Evolutionary conservation across 2,329 filamentous ascomycete genomes (phyloP).

Genomic region (Fusarium penzigii): DNA sequence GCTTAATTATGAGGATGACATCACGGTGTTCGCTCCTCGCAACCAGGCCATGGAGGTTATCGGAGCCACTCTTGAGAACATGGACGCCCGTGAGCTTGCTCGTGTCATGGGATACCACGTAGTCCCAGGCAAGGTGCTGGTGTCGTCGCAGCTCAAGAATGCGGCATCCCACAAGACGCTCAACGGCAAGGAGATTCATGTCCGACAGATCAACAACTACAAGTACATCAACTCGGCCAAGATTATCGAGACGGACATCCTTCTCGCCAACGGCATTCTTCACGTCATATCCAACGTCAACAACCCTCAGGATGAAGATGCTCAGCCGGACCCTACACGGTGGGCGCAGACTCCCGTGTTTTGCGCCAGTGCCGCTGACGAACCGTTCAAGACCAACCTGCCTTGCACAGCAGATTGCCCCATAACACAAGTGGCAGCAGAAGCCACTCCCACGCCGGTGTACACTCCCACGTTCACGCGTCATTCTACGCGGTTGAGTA

Average conservation of each 20-base stretch:
- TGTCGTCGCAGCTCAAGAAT: slow-evolving; percentile 45
- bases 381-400: slow-evolving; percentile 44
- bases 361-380: slow-evolving; percentile 47
- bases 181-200: slow-evolving; percentile 35
- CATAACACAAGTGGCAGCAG: slow-evolving; percentile 18
- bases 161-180: slow-evolving; percentile 37
- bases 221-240: slow-evolving; percentile 56
- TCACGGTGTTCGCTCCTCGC: slow-evolving; percentile 67
- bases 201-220: slow-evolving; percentile 43
- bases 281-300: slow-evolving; percentile 58
- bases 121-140: slow-evolving; percentile 54
- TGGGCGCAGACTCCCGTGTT: slow-evolving; percentile 54
- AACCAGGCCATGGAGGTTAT: slow-evolving; percentile 61
- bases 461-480: slow-evolving; percentile 21
- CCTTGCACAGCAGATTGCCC: slow-evolving; percentile 44
- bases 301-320: slow-evolving; percentile 41
- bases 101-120: slow-evolving; percentile 66
- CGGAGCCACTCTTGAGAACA: slow-evolving; percentile 49
- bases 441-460: slow-evolving; percentile 12
- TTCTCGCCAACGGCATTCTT: slow-evolving; percentile 58
- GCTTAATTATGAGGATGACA: slow-evolving; percentile 41
- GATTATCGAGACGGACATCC: slow-evolving; percentile 52
- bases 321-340: slow-evolving; percentile 38
- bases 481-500: slow-evolving; percentile 24
- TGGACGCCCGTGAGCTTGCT: slow-evolving; percentile 49